A percentile compares a stretch with the other conserved stretches of the same genome.
phyloP scores from a whole-genome alignment of 192 early-diverging fungal genomes.

The Linnemannia elongata region DNA sequence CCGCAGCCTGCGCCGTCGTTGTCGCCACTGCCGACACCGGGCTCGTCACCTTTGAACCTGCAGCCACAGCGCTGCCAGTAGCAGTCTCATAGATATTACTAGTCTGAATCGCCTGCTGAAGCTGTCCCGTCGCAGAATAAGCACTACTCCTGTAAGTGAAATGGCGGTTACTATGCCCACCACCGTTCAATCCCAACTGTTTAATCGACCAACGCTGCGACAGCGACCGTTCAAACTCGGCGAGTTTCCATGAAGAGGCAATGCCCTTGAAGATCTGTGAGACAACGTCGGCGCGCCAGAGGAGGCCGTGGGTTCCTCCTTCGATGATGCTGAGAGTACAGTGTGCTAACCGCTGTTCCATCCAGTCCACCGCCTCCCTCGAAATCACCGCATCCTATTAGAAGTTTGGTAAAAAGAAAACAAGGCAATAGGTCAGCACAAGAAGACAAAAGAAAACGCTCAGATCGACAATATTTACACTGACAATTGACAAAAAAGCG shows the following conservation, averaged over 20 bases:
- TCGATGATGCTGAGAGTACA: slow-evolving; percentile 58
- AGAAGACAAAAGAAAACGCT: not conserved
- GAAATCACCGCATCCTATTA: slow-evolving; percentile 55
- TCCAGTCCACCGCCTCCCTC: slow-evolving; percentile 57
- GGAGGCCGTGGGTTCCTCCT: slow-evolving; percentile 55
- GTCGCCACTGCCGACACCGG: not conserved
- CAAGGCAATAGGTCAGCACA: not conserved
- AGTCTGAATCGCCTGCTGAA: slow-evolving; percentile 53
- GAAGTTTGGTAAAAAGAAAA: not conserved
- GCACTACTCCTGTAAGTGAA: slow-evolving; percentile 34
- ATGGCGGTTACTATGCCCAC: slow-evolving; percentile 10
- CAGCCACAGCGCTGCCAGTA: not conserved
- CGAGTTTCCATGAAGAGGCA: slow-evolving; percentile 52
- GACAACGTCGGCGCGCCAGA: slow-evolving; percentile 59
- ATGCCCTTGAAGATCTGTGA: slow-evolving; percentile 59
- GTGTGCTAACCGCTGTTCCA: slow-evolving; percentile 53
- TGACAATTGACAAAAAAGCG: not conserved
- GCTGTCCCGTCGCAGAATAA: slow-evolving; percentile 12
- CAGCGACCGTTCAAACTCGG: slow-evolving; percentile 51
- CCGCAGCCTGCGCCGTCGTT: not conserved
- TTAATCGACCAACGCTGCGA: slow-evolving; percentile 57
- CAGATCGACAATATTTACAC: not conserved
- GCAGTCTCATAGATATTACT: slow-evolving; percentile 50
- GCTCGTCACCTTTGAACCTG: not conserved
- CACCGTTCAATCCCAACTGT: slow-evolving; percentile 37